Conservation (phyloP, 2,329 filamentous ascomycete species). For the Endocalyx cinctus region DNA sequence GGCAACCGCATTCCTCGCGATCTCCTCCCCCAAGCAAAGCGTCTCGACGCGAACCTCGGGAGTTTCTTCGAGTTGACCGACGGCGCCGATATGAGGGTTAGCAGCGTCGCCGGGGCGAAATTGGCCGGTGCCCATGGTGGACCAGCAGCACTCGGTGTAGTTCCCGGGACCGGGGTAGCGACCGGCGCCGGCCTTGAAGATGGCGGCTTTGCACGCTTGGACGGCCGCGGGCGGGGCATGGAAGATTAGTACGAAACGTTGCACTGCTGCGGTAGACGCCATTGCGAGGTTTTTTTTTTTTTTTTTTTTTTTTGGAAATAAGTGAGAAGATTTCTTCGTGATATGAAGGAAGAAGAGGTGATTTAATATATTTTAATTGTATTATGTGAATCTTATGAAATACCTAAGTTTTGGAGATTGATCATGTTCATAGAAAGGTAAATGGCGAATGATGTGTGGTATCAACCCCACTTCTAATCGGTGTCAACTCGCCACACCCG, state of each 20-base stretch:
- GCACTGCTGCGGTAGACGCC: too few relatives aligned
- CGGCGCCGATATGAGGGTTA: slow-evolving; percentile 58
- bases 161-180: slow-evolving; percentile 44
- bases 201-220: slow-evolving; percentile 48
- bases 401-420: too few relatives aligned
- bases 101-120: slow-evolving; percentile 59
- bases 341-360: too few relatives aligned
- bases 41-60: slow-evolving; percentile 61
- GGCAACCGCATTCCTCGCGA: slow-evolving; percentile 51
- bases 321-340: too few relatives aligned
- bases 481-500: too few relatives aligned
- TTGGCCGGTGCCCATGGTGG: slow-evolving; percentile 53
- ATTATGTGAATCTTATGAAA: too few relatives aligned
- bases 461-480: too few relatives aligned
- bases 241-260: slow-evolving; percentile 43
- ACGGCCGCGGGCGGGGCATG: slow-evolving; percentile 41
- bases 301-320: too few relatives aligned
- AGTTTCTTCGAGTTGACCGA: slow-evolving; percentile 53
- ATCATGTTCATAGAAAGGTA: too few relatives aligned
- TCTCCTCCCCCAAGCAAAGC: slow-evolving; percentile 55
- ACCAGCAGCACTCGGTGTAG: slow-evolving; percentile 53
- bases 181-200: slow-evolving; percentile 56
- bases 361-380: too few relatives aligned
- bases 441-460: too few relatives aligned
- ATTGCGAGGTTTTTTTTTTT: too few relatives aligned